A percentile compares a stretch with the other conserved stretches of the same genome.
phyloP scores from a whole-genome alignment of 495 filamentous ascomycete species.

The Xylaria grammica region DNA sequence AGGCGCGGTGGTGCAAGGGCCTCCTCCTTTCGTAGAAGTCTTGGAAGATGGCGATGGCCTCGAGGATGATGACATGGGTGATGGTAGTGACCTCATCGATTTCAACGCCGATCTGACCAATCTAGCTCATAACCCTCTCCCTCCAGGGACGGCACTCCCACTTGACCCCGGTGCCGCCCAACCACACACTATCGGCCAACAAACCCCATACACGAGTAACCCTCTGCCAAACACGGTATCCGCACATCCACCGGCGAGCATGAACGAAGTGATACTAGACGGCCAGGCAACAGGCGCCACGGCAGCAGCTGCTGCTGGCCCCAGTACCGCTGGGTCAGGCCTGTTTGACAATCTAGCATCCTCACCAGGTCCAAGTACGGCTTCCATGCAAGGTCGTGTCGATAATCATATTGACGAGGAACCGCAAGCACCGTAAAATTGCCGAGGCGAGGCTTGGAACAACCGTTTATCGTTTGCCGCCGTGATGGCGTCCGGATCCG shows the following conservation, averaged over 20 bases:
- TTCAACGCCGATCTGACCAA: slow-evolving; percentile 20
- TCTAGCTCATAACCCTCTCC: slow-evolving; percentile 18
- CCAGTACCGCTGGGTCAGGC: slow-evolving; percentile 29
- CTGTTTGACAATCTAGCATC: slow-evolving; percentile 19
- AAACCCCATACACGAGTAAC: background rate
- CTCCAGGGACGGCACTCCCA: slow-evolving; percentile 27
- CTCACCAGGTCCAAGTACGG: slow-evolving; percentile 31
- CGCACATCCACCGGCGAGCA: background rate
- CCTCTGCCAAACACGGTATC: background rate
- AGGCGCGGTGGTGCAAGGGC: slow-evolving; percentile 16
- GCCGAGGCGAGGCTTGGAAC: background rate
- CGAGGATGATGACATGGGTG: slow-evolving; percentile 52
- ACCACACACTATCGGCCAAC: background rate
- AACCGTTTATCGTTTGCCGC: background rate
- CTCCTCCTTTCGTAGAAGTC: slow-evolving; percentile 32
- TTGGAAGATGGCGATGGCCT: slow-evolving; percentile 46
- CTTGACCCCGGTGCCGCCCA: slow-evolving; percentile 12
- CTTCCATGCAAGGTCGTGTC: slow-evolving; percentile 30
- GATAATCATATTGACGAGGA: slow-evolving; percentile 31
- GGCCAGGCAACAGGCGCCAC: too few species aligned
- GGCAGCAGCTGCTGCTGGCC: slow-evolving; percentile 19
- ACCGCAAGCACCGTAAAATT: slow-evolving; percentile 8
- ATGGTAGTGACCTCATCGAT: slow-evolving; percentile 50
- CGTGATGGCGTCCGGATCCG: background rate
- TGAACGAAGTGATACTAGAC: slow-evolving; percentile 12